Evolutionary conservation across 257 asterid species (phyloP).

Genomic region (Avicennia marina): DNA sequence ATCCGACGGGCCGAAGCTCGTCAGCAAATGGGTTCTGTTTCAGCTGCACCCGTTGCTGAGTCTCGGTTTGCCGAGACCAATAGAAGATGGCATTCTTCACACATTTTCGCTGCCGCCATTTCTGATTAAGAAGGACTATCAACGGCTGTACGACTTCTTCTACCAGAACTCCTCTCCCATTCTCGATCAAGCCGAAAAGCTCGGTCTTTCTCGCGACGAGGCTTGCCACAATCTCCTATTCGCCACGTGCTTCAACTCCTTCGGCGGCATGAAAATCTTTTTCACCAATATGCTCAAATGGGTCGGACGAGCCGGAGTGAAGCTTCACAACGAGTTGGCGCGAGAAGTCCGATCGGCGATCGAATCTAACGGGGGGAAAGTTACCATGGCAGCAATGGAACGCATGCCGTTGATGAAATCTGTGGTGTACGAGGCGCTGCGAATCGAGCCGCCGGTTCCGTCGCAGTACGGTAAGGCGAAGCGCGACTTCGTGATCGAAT

Average conservation of each 20-base stretch:
- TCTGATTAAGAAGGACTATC: constrained; percentile 51
- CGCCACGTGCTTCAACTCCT: constrained; percentile 76
- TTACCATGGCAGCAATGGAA: constrained; percentile 66
- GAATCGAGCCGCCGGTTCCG: constrained; percentile 76
- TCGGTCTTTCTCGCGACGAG: constrained; percentile 55
- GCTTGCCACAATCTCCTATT: constrained; percentile 68
- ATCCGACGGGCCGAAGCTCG: constrained; percentile 48
- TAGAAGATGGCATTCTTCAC: constrained; percentile 59
- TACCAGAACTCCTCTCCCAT: constrained; percentile 36
- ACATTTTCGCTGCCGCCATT: constrained; percentile 53
- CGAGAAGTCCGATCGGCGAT: constrained; percentile 54
- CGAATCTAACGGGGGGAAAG: constrained; percentile 30
- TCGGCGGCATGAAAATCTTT: constrained; percentile 69
- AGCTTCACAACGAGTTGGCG: constrained; percentile 49
- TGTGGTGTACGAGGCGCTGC: constrained; percentile 58
- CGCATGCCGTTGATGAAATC: constrained; percentile 71
- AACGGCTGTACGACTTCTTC: constrained; percentile 52
- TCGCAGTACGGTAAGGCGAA: constrained; percentile 68
- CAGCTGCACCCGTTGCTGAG: constrained; percentile 57
- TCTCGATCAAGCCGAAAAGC: constrained; percentile 55
- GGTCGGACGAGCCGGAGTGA: constrained; percentile 64
- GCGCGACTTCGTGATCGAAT: constrained; percentile 48
- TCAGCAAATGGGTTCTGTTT: constrained; percentile 61
- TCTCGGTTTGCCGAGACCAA: constrained; percentile 42
- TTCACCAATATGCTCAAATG: constrained; percentile 70